These are phyloP conservation scores for Triangularia setosa DNA, from an alignment of 2,329 filamentous ascomycete genomes.

Conservation along the genomic window DNA sequence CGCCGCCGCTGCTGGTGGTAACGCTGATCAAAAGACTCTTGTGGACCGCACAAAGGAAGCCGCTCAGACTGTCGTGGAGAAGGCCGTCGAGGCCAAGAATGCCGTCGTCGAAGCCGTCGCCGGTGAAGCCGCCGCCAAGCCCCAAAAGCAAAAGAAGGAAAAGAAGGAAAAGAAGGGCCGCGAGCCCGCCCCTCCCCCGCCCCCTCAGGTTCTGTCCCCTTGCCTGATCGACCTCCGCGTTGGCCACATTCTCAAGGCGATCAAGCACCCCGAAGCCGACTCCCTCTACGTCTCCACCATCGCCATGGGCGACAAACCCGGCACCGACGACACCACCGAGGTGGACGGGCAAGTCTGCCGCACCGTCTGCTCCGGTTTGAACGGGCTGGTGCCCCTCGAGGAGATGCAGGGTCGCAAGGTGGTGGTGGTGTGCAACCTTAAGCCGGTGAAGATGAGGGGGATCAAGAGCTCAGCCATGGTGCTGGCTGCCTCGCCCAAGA, in stretches of 20 bases:
- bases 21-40: constrained; percentile 45
- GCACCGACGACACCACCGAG: constrained; percentile 83
- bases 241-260: constrained; percentile 93
- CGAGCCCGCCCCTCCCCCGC: constrained; percentile 64
- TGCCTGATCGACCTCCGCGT: constrained; percentile 90
- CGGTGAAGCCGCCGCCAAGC: constrained; percentile 19
- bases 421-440: constrained; percentile 93
- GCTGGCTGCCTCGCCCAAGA: constrained; percentile 81
- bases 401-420: constrained; percentile 98
- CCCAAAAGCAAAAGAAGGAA: constrained; percentile 65
- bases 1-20: constrained; percentile 40
- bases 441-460: constrained; percentile 98
- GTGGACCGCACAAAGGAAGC: constrained; percentile 60
- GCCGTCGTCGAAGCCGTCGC: constrained; percentile 43
- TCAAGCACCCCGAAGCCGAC: constrained; percentile 95
- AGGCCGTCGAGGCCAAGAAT: constrained; percentile 44
- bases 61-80: constrained; percentile 48
- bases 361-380: constrained; percentile 95
- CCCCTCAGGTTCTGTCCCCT: constrained; percentile 77
- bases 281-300: constrained; percentile 94
- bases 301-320: constrained; percentile 82
- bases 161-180: constrained; percentile 97
- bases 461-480: constrained; percentile 81
- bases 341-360: constrained; percentile 88
- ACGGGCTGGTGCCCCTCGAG: constrained; percentile 84